phyloP scores from a whole-genome alignment of 108 stramenopile species.

The Stephanodiscus minutulus region DNA sequence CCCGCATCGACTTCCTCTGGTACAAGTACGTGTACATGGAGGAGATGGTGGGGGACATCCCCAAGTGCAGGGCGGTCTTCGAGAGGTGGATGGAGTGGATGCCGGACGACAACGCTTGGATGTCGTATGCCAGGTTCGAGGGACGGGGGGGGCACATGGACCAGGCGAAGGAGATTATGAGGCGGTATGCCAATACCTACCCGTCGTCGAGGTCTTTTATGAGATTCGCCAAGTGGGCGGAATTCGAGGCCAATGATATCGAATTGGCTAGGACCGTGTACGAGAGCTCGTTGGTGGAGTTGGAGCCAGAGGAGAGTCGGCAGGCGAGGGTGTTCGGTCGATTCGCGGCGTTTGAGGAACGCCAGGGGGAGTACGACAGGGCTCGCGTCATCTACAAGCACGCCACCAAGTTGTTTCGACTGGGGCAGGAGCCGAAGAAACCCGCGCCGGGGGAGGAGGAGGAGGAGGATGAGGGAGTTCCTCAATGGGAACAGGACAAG shows the following conservation, averaged over 20 bases:
- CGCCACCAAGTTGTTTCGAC: conserved; percentile 80
- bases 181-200: conserved; percentile 92
- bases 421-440: conserved; percentile 62
- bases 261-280: conserved; percentile 91
- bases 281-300: conserved; percentile 92
- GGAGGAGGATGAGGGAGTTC: conserved; percentile 52
- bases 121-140: conserved; percentile 95
- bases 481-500: conserved; percentile 73
- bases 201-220: conserved; percentile 88
- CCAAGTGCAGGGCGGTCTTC: conserved; percentile 93
- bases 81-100: conserved; percentile 99
- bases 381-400: conserved; percentile 97
- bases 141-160: conserved; percentile 74
- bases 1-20: conserved; percentile 97
- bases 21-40: conserved; percentile 99
- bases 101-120: conserved; percentile 98
- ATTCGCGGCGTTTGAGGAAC: conserved; percentile 91
- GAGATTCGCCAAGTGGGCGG: conserved; percentile 98
- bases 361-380: conserved; percentile 97
- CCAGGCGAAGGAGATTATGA: conserved; percentile 77
- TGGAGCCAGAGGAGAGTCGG: conserved; percentile 87
- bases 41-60: conserved; percentile 95
- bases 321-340: conserved; percentile 82
- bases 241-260: conserved; percentile 89
- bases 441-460: conserved; percentile 20